These are phyloP conservation scores for Fusarium paranaense DNA, from an alignment of 2,329 filamentous ascomycete species.

Conservation along the genomic window DNA sequence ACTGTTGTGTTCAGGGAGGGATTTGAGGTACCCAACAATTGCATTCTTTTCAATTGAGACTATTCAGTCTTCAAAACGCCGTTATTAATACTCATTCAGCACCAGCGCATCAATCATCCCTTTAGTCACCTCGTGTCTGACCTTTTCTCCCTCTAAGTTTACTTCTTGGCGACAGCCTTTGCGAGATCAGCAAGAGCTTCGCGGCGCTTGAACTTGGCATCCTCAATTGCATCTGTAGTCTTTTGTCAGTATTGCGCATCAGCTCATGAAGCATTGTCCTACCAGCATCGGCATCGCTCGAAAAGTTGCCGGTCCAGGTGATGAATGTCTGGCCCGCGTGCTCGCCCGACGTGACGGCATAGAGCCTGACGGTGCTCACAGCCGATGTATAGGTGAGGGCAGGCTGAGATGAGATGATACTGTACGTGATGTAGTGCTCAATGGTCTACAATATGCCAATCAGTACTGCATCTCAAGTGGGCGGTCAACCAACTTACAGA, in stretches of 20 bases:
- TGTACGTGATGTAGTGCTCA: conserved; percentile 82
- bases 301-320: conserved; percentile 77
- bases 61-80: not conserved
- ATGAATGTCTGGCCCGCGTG: conserved; percentile 74
- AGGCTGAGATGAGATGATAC: conserved; percentile 74
- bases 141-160: not conserved
- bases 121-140: not conserved
- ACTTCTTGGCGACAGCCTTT: conserved; percentile 55
- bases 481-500: conserved; percentile 61
- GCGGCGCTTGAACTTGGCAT: conserved; percentile 81
- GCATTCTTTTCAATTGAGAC: not conserved
- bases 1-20: not conserved
- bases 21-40: not conserved
- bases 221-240: conserved; percentile 73
- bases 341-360: conserved; percentile 74
- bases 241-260: conserved; percentile 20
- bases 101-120: not conserved
- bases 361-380: conserved; percentile 74
- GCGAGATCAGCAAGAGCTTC: conserved; percentile 77
- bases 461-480: not conserved
- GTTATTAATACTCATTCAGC: not conserved
- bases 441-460: conserved; percentile 62
- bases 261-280: conserved; percentile 44
- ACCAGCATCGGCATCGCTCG: conserved; percentile 77
- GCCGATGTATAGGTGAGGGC: conserved; percentile 74